Conservation (phyloP, 768 basidiomycete genomes). For the Kwoniella sp. region DNA sequence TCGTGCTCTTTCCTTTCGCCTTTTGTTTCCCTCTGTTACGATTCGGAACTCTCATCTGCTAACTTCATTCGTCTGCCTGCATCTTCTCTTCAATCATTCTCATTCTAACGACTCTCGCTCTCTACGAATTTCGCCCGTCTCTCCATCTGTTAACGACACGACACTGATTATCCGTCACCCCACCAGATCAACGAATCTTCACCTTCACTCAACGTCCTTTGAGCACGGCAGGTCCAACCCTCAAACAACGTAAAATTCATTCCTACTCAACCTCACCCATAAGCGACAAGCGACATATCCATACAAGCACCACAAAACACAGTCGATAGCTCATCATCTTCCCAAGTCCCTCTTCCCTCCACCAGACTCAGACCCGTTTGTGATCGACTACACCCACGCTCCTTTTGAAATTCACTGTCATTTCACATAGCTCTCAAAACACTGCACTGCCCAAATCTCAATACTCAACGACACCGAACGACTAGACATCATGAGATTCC, state of each 20-base stretch:
- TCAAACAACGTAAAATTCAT: slow-evolving; percentile 2
- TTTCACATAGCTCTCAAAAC: not conserved
- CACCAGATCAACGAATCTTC: no score
- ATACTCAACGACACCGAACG: not conserved
- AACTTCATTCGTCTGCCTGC: no score
- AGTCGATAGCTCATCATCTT: not conserved
- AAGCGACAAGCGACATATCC: not conserved
- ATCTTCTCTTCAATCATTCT: no score
- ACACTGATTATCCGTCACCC: no score
- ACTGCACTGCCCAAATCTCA: slow-evolving; percentile 6
- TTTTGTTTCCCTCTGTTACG: not conserved
- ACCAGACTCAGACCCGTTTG: not conserved
- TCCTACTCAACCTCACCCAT: not conserved
- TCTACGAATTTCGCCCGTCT: no score
- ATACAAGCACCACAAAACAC: no score
- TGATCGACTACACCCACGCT: not conserved
- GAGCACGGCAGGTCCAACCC: slow-evolving; percentile 17
- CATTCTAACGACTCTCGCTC: no score
- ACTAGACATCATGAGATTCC: slow-evolving; percentile 15
- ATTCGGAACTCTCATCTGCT: no score
- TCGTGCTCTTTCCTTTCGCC: slow-evolving; percentile 1
- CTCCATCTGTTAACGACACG: no score
- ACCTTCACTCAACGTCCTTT: slow-evolving; percentile 18
- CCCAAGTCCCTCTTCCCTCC: not conserved
- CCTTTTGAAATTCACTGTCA: not conserved